These are phyloP conservation scores for Aspergillus novoparasiticus DNA, from an alignment of 2,329 filamentous ascomycete species.

Conservation along the genomic window DNA sequence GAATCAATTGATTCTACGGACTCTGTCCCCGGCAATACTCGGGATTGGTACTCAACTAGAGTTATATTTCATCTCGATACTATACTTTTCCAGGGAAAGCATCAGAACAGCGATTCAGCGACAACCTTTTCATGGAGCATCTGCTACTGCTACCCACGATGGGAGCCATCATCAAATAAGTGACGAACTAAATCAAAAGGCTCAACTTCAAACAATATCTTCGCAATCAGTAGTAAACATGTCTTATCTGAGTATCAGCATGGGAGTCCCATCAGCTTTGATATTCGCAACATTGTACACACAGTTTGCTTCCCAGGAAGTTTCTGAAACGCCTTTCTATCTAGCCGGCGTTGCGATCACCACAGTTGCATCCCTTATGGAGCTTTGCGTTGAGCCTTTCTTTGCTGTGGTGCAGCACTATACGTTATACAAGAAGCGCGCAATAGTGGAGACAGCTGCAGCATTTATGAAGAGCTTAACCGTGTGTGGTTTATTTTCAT, in stretches of 20 bases:
- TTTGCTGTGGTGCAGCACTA: conserved; percentile 86
- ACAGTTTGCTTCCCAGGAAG: conserved; percentile 52
- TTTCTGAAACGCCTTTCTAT: conserved; percentile 65
- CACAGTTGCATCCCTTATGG: conserved; percentile 63
- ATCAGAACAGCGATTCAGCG: conserved; percentile 89
- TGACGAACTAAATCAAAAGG: conserved; percentile 13
- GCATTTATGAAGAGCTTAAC: conserved; percentile 75
- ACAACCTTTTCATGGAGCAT: conserved; percentile 52
- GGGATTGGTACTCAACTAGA: conserved; percentile 89
- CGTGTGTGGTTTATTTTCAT: conserved; percentile 72
- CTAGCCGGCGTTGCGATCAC: conserved; percentile 57
- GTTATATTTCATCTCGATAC: conserved; percentile 86
- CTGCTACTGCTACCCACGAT: conserved; percentile 18
- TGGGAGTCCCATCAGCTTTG: conserved; percentile 68
- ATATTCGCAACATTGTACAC: conserved; percentile 70
- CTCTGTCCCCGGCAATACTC: conserved; percentile 79
- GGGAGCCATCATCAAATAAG: conserved; percentile 11
- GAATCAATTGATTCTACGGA: conserved; percentile 88
- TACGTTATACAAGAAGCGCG: conserved; percentile 77
- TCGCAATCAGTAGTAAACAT: conserved; percentile 83
- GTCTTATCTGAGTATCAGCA: conserved; percentile 73
- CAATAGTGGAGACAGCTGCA: conserved; percentile 78
- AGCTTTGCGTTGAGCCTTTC: conserved; percentile 82
- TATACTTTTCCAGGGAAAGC: conserved; percentile 92
- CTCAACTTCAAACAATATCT: conserved; percentile 31